Evolutionary conservation across 169 alveolate genomes (phyloP).

Genomic region (Eimeria praecox): DNA sequence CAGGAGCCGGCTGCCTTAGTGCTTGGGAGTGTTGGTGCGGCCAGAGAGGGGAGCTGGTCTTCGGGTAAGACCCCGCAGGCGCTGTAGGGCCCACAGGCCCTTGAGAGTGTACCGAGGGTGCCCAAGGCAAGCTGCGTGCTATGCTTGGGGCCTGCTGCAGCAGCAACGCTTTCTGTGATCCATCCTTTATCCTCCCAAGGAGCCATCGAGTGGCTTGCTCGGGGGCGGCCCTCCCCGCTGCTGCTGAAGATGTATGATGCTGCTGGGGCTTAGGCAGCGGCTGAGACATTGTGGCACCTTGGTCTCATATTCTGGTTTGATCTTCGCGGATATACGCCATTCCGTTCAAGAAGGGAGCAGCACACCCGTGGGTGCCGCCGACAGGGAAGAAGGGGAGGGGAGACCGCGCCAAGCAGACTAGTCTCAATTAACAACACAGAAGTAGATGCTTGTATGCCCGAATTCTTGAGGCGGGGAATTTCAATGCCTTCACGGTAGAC

Average conservation of each 20-base stretch:
- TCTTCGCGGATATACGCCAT: neutral
- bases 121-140: neutral
- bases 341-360: neutral
- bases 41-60: neutral
- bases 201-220: constrained; percentile 55
- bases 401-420: neutral
- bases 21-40: neutral
- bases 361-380: neutral
- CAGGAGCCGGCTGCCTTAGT: neutral
- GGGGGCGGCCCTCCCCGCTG: neutral
- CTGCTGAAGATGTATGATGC: constrained; percentile 9
- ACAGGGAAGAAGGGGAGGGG: neutral
- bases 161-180: constrained; percentile 35
- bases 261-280: constrained; percentile 19
- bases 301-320: neutral
- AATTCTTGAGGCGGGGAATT: neutral
- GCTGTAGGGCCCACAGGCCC: neutral
- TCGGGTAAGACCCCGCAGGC: neutral
- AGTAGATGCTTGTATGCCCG: neutral
- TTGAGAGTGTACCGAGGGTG: neutral
- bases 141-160: constrained; percentile 44
- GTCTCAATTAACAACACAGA: neutral
- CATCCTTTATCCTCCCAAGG: constrained; percentile 53
- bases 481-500: neutral
- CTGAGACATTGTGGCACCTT: neutral